Evolutionary conservation across 2,329 filamentous ascomycete species (phyloP).

Genomic region (Colletotrichum somersetense): DNA sequence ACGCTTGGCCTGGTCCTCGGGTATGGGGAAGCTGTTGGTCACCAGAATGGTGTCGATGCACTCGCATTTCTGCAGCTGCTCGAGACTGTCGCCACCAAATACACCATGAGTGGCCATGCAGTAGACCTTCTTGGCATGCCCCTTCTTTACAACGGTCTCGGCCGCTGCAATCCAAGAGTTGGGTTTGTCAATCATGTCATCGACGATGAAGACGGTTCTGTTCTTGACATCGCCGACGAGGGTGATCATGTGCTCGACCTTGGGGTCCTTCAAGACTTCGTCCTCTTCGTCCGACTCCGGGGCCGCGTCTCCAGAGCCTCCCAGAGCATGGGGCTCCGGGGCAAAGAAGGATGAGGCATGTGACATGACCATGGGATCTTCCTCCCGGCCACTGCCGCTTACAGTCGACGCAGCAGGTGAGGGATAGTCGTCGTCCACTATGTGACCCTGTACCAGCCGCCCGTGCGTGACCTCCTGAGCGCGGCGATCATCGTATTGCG

Average conservation of each 20-base stretch:
- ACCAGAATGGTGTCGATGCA: constrained; percentile 95
- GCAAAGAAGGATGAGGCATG: constrained; percentile 85
- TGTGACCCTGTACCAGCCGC: constrained; percentile 90
- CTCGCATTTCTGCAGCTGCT: constrained; percentile 90
- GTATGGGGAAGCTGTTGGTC: constrained; percentile 96
- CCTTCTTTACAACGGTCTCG: constrained; percentile 94
- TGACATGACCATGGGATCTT: constrained; percentile 86
- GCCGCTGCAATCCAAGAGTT: constrained; percentile 97
- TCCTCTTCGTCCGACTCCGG: constrained; percentile 93
- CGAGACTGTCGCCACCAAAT: constrained; percentile 89
- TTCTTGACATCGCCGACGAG: constrained; percentile 95
- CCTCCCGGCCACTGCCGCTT: constrained; percentile 74
- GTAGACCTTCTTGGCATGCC: constrained; percentile 92
- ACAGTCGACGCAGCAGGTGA: constrained; percentile 80
- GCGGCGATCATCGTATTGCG: constrained; percentile 81
- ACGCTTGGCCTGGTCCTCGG: constrained; percentile 76
- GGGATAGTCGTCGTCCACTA: constrained; percentile 93
- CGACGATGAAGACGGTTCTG: constrained; percentile 91
- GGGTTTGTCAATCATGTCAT: constrained; percentile 99
- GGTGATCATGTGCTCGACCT: constrained; percentile 94
- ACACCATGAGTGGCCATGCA: constrained; percentile 97
- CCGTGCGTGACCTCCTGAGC: constrained; percentile 92
- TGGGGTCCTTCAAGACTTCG: constrained; percentile 83
- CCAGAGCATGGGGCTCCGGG: constrained; percentile 77
- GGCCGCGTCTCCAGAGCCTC: constrained; percentile 86